These are phyloP conservation scores for Cenchrus americanus DNA, from an alignment of 176 grass and related monocot species.

Conservation along the genomic window DNA sequence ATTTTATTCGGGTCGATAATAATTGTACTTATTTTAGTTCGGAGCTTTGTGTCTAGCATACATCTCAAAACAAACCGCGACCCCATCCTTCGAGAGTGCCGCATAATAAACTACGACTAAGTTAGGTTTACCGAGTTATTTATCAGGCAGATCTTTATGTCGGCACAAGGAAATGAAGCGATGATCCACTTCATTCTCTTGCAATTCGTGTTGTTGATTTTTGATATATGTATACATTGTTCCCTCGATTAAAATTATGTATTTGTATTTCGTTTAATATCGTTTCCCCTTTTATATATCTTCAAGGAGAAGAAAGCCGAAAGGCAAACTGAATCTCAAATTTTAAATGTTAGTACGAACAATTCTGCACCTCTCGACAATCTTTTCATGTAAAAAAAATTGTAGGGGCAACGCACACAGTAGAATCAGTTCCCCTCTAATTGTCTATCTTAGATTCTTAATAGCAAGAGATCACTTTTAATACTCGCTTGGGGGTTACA, in stretches of 20 bases:
- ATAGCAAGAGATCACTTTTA: constrained; percentile 39
- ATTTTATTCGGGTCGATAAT: neutral
- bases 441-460: neutral
- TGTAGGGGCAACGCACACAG: neutral
- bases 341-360: neutral
- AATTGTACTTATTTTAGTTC: neutral
- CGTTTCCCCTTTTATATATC: neutral
- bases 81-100: neutral
- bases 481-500: constrained; percentile 17
- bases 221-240: neutral
- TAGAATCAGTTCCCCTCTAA: neutral
- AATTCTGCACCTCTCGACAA: neutral
- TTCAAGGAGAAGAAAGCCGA: neutral
- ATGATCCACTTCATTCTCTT: neutral
- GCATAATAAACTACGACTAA: neutral
- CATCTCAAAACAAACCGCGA: too few relatives aligned
- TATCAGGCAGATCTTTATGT: neutral
- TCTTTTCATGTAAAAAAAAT: neutral
- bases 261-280: neutral
- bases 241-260: too few relatives aligned
- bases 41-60: too few relatives aligned
- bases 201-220: neutral
- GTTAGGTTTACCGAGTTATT: neutral
- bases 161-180: neutral
- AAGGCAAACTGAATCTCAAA: neutral